A percentile compares a stretch with the other conserved stretches of the same genome.
phyloP scores from a whole-genome alignment of 192 early-diverging fungal genomes.

The Umbelopsis isabellina region DNA sequence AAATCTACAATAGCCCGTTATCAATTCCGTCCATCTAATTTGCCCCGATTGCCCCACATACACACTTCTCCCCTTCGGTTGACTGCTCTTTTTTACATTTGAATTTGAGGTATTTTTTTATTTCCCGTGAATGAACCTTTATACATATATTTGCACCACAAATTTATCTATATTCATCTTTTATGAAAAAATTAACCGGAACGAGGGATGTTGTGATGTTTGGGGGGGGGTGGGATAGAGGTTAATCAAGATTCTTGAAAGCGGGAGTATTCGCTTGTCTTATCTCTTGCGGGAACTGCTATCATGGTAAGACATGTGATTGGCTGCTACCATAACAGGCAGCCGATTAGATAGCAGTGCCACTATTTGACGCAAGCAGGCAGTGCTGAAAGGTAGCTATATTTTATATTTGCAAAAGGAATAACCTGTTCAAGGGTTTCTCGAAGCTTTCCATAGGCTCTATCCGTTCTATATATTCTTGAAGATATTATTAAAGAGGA shows the following conservation, averaged over 20 bases:
- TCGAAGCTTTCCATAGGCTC: too few species aligned
- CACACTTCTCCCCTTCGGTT: background rate
- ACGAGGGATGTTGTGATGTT: background rate
- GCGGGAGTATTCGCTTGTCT: conserved; percentile 23
- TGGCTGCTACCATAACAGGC: conserved; percentile 15
- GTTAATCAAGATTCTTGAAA: background rate
- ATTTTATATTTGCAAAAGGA: too few species aligned
- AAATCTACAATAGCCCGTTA: conserved; percentile 21
- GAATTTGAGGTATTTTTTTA: too few species aligned
- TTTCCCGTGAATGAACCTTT: background rate
- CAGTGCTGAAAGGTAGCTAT: too few species aligned
- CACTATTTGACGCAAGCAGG: too few species aligned
- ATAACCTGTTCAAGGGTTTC: too few species aligned
- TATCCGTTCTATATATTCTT: too few species aligned
- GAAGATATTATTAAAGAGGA: too few species aligned
- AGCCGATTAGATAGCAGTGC: conserved; percentile 8
- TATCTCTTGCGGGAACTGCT: conserved; percentile 21
- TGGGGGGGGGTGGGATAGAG: background rate
- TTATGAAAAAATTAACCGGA: background rate
- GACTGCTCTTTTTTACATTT: too few species aligned
- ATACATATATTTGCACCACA: background rate
- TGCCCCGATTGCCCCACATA: conserved; percentile 3
- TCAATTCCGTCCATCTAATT: conserved; percentile 20
- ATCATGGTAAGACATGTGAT: conserved; percentile 24
- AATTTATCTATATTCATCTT: background rate